Conservation (phyloP, 495 filamentous ascomycete species). For the Penicillium arizonense region DNA sequence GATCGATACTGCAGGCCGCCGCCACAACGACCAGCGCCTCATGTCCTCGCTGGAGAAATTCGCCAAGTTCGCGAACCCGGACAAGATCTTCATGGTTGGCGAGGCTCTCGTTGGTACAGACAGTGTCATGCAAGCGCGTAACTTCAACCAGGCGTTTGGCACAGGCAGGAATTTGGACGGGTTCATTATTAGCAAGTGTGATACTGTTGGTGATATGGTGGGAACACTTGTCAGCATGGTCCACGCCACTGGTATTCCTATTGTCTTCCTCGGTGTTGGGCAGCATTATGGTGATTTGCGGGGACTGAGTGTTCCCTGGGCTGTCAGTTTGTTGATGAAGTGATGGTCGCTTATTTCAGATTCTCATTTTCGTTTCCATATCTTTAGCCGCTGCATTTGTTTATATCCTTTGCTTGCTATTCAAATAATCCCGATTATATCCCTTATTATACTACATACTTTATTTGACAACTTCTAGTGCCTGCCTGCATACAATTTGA, state of each 20-base stretch:
- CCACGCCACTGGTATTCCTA: constrained; percentile 92
- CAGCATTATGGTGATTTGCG: constrained; percentile 97
- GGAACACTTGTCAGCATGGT: constrained; percentile 96
- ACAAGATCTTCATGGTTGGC: constrained; percentile 99
- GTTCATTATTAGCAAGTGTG: constrained; percentile 97
- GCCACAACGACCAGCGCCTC: constrained; percentile 91
- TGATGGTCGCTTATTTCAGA: constrained; percentile 16
- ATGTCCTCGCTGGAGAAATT: constrained; percentile 98
- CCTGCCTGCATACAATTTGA: too few species aligned
- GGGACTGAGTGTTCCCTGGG: constrained; percentile 90
- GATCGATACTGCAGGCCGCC: constrained; percentile 91
- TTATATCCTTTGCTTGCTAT: not conserved
- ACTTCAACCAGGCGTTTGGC: constrained; percentile 93
- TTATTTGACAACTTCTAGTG: too few species aligned
- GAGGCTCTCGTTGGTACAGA: constrained; percentile 96
- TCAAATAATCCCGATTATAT: too few species aligned
- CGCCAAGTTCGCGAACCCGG: constrained; percentile 88
- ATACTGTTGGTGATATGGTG: constrained; percentile 98
- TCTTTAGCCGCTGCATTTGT: not conserved
- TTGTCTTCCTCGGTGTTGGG: constrained; percentile 90
- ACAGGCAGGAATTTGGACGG: constrained; percentile 77
- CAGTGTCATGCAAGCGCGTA: constrained; percentile 89
- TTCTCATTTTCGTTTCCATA: too few species aligned
- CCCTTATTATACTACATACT: too few species aligned
- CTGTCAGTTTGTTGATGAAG: constrained; percentile 75